These are phyloP conservation scores for Syncephalastrum contaminatum DNA, from an alignment of 371 early-diverging fungal genomes.

Conservation along the genomic window DNA sequence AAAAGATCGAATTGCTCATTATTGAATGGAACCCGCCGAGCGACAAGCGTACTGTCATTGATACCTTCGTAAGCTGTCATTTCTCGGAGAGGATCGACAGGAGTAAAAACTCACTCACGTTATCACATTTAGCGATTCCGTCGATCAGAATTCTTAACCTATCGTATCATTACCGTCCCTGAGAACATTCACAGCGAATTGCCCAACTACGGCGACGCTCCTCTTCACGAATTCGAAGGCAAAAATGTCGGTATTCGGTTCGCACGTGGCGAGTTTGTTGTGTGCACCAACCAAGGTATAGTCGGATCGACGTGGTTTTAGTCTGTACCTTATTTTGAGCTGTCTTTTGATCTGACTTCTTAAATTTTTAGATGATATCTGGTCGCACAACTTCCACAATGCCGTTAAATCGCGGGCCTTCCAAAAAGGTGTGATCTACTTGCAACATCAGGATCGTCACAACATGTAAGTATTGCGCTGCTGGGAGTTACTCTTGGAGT, in stretches of 20 bases:
- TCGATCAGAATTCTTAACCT: slow-evolving; percentile 33
- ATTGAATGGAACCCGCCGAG: slow-evolving; percentile 48
- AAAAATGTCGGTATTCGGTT: slow-evolving; percentile 49
- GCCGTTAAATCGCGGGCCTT: slow-evolving; percentile 44
- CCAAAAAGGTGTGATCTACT: slow-evolving; percentile 34
- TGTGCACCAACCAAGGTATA: slow-evolving; percentile 50
- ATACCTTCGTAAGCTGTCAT: slow-evolving; percentile 33
- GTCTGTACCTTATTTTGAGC: too few species aligned
- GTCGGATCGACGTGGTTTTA: too few species aligned
- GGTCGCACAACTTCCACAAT: slow-evolving; percentile 49
- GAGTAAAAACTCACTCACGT: not conserved
- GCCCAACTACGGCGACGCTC: slow-evolving; percentile 39
- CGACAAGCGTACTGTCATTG: slow-evolving; percentile 31
- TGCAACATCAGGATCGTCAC: slow-evolving; percentile 38
- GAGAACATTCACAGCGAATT: slow-evolving; percentile 32
- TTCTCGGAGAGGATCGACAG: too few species aligned
- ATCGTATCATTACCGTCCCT: slow-evolving; percentile 44
- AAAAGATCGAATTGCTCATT: slow-evolving; percentile 42
- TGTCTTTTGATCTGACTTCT: too few species aligned
- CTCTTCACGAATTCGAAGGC: slow-evolving; percentile 48
- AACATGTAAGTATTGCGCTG: slow-evolving; percentile 30
- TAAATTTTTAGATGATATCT: slow-evolving; percentile 37
- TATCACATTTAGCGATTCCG: slow-evolving; percentile 34
- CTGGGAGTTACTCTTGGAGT: too few species aligned
- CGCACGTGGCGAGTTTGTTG: slow-evolving; percentile 44